A percentile compares a stretch with the other conserved stretches of the same genome.
Evolutionary conservation across 2,329 filamentous ascomycete species (phyloP).

Genomic region (Colletotrichum spaethianum): DNA sequence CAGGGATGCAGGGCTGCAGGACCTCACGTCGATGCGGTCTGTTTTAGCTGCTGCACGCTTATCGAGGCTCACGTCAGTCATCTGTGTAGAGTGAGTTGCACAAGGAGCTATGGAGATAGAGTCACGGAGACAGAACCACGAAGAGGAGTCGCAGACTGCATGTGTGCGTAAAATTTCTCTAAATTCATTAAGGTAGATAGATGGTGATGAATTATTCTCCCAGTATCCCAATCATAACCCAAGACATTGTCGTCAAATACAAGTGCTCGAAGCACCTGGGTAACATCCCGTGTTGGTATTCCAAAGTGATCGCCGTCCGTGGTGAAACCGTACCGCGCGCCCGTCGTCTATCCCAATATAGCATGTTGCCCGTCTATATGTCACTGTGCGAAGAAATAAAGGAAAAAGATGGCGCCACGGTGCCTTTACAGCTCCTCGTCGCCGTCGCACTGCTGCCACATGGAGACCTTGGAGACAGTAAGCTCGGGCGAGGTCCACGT

Average conservation of each 20-base stretch:
- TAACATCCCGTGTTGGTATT: conserved; percentile 24
- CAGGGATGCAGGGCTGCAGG: conserved; percentile 18
- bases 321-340: conserved; percentile 27
- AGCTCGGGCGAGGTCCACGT: conserved; percentile 81
- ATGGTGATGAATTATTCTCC: not conserved
- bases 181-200: conserved; percentile 24
- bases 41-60: not conserved
- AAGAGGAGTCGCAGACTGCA: too few species aligned
- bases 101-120: fast-evolving
- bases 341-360: conserved; percentile 36
- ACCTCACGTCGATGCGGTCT: not conserved
- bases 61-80: not conserved
- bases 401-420: not conserved
- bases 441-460: conserved; percentile 79
- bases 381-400: not conserved
- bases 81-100: too few species aligned
- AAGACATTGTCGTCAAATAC: conserved; percentile 24
- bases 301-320: conserved; percentile 33
- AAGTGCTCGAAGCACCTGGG: conserved; percentile 9
- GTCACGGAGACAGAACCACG: too few species aligned
- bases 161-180: not conserved
- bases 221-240: not conserved
- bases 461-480: conserved; percentile 78
- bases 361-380: conserved; percentile 38
- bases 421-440: conserved; percentile 62